Base-by-base conservation (phyloP, 129 eudicot genomes). In the Pseudognaphalium luteoalbum region DNA sequence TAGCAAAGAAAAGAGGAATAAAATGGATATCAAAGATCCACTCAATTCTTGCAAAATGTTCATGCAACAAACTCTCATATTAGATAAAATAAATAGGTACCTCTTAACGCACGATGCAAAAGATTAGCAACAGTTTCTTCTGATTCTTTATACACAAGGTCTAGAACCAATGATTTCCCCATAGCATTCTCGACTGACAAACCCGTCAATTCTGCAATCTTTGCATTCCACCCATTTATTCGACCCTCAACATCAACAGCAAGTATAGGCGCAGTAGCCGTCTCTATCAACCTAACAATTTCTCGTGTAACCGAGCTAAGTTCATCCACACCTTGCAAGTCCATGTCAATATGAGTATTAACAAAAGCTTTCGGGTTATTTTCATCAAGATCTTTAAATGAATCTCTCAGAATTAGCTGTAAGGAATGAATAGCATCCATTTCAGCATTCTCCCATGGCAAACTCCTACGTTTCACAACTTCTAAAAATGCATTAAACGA, bases 341-440 rank as follows among this genome's bases (percentile, higher is more conserved):
- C 87, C 69, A 79, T 33, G 9, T 74, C 85, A 56, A 5, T 66
- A 22, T 32, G 76, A 57, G 86, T 68, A 68, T 76, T 77, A 29
- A 88, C 86, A 80, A 88, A 82, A 8, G 84, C 89, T 75, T 86
- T 91, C 3, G 91, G 82, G 66, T 86, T 81, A 52, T 76, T 81
- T 34, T 64, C 72, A 70, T 84, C 96, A 39, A 80, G 82, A 67
- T 85, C 79, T 59, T 76, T 79, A 61, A 88, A 88, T 1, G 96
- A 89, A 67, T 91, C 96, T 34, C 93, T 81, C 16, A 94, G 74
- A 66, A 94, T 89, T 50, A 94, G 88, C 84, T 91, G 98, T 85
- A 94, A 78, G 7, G 97, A 94, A 64, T 91, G 97, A 81, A 94
- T 94, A 7, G 98, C 96, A 83, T 94, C 98, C 91, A 91, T 87